Percentiles rank a stretch among this genome's conserved stretches.
phyloP scores from a whole-genome alignment of 257 asterid genomes.

The Avicennia marina region DNA sequence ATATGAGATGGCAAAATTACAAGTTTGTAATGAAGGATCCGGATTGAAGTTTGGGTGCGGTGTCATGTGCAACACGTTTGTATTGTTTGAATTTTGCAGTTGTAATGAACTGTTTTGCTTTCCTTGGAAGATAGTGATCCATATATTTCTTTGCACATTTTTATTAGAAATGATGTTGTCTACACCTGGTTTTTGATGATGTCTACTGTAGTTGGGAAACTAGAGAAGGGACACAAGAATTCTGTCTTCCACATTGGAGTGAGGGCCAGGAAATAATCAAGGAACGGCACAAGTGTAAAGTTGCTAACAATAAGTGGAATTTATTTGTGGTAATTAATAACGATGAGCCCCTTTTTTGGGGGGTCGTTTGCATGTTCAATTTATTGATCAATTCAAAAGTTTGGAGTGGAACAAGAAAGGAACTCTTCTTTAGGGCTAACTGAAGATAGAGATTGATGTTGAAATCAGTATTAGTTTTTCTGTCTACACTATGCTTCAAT shows the following conservation, averaged over 20 bases:
- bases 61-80: too few relatives aligned
- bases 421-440: too few relatives aligned
- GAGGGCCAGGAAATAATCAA: conserved; percentile 20
- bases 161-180: conserved; percentile 19
- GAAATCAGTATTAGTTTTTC: too few relatives aligned
- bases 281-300: conserved; percentile 16
- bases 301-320: background rate
- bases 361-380: background rate
- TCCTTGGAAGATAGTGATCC: conserved; percentile 12
- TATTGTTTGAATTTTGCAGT: background rate
- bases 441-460: too few relatives aligned
- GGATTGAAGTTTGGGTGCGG: too few relatives aligned
- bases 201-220: conserved; percentile 9
- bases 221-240: conserved; percentile 3
- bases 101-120: conserved; percentile 8
- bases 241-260: conserved; percentile 14
- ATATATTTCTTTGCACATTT: conserved; percentile 15
- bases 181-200: conserved; percentile 17
- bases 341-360: too few relatives aligned
- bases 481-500: too few relatives aligned
- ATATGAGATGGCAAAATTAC: too few relatives aligned
- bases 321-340: background rate
- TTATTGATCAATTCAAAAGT: background rate
- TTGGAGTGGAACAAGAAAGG: too few relatives aligned
- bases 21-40: too few relatives aligned